Conservation (phyloP, 2,329 filamentous ascomycete genomes). For the Thelonectria blattea region DNA sequence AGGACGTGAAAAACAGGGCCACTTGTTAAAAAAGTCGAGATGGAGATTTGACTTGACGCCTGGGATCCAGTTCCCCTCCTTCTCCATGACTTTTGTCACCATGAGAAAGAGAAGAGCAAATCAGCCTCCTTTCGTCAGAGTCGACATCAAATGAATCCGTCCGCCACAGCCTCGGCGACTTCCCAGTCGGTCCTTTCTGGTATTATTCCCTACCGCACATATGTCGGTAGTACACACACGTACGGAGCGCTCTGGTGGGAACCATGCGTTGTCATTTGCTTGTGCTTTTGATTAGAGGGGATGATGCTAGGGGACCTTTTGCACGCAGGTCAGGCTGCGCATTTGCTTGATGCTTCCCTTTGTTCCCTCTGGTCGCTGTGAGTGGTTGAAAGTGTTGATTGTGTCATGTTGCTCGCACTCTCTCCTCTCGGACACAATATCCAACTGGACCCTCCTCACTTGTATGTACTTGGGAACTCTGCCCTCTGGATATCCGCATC, state of each 20-base stretch:
- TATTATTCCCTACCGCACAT: not conserved
- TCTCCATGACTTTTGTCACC: constrained; percentile 4
- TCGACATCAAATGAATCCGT: not conserved
- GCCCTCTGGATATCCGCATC: no score
- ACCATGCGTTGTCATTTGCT: constrained; percentile 7
- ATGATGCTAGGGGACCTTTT: not conserved
- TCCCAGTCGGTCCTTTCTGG: constrained; percentile 9
- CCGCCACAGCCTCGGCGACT: constrained; percentile 19
- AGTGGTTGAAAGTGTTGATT: not conserved
- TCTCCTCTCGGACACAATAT: not conserved
- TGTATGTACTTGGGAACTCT: not conserved
- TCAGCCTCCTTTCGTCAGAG: not conserved
- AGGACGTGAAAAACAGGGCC: not conserved
- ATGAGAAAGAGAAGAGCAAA: not conserved
- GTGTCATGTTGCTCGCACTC: not conserved
- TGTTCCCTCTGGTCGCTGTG: not conserved
- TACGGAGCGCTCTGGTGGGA: constrained; percentile 1
- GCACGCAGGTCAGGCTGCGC: not conserved
- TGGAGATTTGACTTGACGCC: not conserved
- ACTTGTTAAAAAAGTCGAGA: not conserved
- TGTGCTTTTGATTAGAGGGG: constrained; percentile 10
- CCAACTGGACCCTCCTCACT: not conserved
- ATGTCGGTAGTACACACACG: not conserved
- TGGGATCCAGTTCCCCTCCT: not conserved
- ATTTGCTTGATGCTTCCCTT: not conserved